A percentile compares a stretch with the other conserved stretches of the same genome.
Conservation (phyloP, 1,284 basidiomycete genomes). For the Cystobasidium slooffiae region DNA sequence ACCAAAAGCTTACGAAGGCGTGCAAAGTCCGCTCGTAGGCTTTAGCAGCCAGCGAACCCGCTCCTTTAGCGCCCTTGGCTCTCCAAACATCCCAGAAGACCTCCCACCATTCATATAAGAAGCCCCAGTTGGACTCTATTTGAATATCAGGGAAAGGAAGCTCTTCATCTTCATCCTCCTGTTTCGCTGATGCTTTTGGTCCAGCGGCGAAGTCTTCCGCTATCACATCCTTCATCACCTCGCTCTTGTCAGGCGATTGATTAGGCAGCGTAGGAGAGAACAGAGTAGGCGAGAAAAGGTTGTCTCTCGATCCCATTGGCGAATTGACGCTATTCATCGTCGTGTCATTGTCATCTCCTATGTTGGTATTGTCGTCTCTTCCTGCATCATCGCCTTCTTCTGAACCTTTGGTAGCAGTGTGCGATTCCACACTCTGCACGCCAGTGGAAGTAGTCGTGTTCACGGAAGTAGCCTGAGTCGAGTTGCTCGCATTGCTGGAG, state of each 20-base stretch:
- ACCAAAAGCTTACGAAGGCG: not conserved
- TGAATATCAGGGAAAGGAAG: conserved; percentile 45
- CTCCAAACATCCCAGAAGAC: conserved; percentile 49
- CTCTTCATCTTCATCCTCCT: conserved; percentile 7
- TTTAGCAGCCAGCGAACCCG: conserved; percentile 21
- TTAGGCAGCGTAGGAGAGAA: conserved; percentile 2
- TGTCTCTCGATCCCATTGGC: conserved; percentile 9
- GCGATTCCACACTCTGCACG: conserved; percentile 5
- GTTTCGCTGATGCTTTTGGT: not conserved
- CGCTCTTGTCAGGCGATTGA: conserved; percentile 5
- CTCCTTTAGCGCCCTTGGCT: conserved; percentile 22
- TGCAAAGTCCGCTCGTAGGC: conserved; percentile 17
- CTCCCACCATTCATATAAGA: conserved; percentile 49
- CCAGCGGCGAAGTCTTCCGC: not conserved
- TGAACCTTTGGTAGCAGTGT: conserved; percentile 20
- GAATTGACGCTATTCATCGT: conserved; percentile 7
- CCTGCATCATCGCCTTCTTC: not conserved
- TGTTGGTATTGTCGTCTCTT: not conserved
- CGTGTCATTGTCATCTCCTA: conserved; percentile 2
- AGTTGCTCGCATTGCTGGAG: conserved; percentile 5
- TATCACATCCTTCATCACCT: not conserved
- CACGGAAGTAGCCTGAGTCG: conserved; percentile 21
- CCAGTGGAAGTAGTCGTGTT: not conserved
- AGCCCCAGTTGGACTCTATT: conserved; percentile 44
- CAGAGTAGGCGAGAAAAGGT: conserved; percentile 17